These are phyloP conservation scores for Pyrenochaeta sp. DNA, from an alignment of 2,329 filamentous ascomycete genomes.

Conservation along the genomic window DNA sequence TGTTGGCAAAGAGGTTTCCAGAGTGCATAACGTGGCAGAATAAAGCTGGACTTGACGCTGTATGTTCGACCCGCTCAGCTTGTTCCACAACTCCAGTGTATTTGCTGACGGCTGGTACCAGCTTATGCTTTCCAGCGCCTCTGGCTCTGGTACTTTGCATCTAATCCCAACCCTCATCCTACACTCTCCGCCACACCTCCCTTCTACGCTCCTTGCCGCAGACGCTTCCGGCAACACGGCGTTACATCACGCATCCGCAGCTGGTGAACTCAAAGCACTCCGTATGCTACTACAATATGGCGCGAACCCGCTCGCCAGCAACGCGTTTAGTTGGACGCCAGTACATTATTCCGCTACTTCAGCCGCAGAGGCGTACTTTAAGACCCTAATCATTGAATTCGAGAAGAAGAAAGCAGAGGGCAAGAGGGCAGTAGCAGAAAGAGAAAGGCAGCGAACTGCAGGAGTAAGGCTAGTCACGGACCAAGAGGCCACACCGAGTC, in stretches of 20 bases:
- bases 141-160: constrained; percentile 54
- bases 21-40: constrained; percentile 72
- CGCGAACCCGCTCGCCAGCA: constrained; percentile 75
- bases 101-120: constrained; percentile 18
- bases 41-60: constrained; percentile 72
- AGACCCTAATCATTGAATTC: constrained; percentile 75
- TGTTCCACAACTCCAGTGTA: not conserved
- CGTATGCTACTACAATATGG: constrained; percentile 80
- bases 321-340: constrained; percentile 82
- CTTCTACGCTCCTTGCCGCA: constrained; percentile 40
- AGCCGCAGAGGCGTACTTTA: constrained; percentile 85
- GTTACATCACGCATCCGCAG: constrained; percentile 84
- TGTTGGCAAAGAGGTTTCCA: constrained; percentile 72
- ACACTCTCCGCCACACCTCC: constrained; percentile 37
- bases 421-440: constrained; percentile 39
- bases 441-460: constrained; percentile 41
- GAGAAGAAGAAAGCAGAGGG: constrained; percentile 66
- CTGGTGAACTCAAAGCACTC: constrained; percentile 79
- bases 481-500: constrained; percentile 19
- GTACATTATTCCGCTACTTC: constrained; percentile 84
- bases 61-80: constrained; percentile 51
- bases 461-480: constrained; percentile 49
- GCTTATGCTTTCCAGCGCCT: constrained; percentile 52
- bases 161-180: constrained; percentile 51
- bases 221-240: constrained; percentile 85